Conservation (phyloP, 768 basidiomycete genomes). For the Trametes punicea region DNA sequence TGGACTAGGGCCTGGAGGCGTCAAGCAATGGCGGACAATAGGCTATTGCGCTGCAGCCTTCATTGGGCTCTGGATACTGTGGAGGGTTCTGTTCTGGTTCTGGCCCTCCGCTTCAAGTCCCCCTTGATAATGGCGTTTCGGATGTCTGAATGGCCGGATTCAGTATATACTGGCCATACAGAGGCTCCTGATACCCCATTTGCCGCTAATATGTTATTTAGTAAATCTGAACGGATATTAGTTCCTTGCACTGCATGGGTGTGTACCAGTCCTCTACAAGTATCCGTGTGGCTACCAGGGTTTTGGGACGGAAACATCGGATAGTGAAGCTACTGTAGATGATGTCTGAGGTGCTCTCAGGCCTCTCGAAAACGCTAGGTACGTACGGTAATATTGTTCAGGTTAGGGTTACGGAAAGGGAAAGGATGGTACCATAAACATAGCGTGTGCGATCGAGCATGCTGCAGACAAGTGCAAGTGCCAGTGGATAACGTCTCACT, state of each 20-base stretch:
- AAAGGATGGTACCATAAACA: conserved; percentile 1
- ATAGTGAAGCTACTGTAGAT: too few species aligned
- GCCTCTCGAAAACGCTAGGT: too few species aligned
- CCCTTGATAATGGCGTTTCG: not conserved
- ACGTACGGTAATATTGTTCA: too few species aligned
- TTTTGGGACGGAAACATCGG: too few species aligned
- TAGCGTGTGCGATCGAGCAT: not conserved
- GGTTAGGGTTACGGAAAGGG: conserved; percentile 10
- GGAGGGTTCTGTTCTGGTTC: conserved; percentile 26
- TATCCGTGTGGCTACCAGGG: too few species aligned
- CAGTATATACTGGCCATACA: not conserved
- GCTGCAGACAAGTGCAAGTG: too few species aligned
- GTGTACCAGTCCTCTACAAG: too few species aligned
- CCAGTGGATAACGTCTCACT: too few species aligned
- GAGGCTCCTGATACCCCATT: not conserved
- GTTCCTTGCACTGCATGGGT: too few species aligned
- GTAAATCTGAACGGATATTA: too few species aligned
- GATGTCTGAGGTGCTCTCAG: too few species aligned
- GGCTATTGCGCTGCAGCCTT: conserved; percentile 54
- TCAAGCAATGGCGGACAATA: conserved; percentile 69
- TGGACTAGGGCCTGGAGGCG: conserved; percentile 61
- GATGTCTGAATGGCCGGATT: too few species aligned
- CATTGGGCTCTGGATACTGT: conserved; percentile 34
- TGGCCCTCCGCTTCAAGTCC: conserved; percentile 19
- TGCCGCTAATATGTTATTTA: not conserved